phyloP scores from a whole-genome alignment of 495 filamentous ascomycete genomes.

The Sordaria brevicollis region DNA sequence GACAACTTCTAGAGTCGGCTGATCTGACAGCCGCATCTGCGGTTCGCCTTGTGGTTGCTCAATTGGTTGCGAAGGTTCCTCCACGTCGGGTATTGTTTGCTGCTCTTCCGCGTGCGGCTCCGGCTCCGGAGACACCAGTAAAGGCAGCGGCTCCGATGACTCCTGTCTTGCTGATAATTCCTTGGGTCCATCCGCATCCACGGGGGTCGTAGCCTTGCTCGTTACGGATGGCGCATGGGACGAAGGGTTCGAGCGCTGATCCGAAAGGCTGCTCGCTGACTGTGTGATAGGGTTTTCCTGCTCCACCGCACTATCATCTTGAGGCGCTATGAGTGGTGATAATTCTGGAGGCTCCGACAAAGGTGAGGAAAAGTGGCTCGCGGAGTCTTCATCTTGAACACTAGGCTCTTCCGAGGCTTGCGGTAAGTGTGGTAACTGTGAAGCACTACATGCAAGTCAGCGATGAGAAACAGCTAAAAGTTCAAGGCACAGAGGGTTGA shows the following conservation, averaged over 20 bases:
- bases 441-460: neutral
- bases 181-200: slow-evolving; percentile 33
- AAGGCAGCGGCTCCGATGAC: neutral
- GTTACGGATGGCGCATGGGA: slow-evolving; percentile 35
- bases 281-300: slow-evolving; percentile 18
- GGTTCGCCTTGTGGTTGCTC: neutral
- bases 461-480: neutral
- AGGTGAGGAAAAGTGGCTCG: slow-evolving; percentile 4
- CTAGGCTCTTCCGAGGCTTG: neutral
- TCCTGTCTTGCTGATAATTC: slow-evolving; percentile 7
- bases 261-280: slow-evolving; percentile 21
- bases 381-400: neutral
- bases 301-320: neutral
- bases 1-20: neutral
- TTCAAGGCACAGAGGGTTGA: neutral
- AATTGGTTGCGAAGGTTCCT: neutral
- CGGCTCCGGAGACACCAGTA: neutral
- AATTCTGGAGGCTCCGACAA: slow-evolving; percentile 9
- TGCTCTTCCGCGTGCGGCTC: neutral
- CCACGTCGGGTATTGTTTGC: neutral
- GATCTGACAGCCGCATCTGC: neutral
- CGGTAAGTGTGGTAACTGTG: neutral
- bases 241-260: slow-evolving; percentile 32
- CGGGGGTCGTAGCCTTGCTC: slow-evolving; percentile 48
- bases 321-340: neutral